These are phyloP conservation scores for Blumeriella jaapii DNA, from an alignment of 2,329 filamentous ascomycete species.

Conservation along the genomic window DNA sequence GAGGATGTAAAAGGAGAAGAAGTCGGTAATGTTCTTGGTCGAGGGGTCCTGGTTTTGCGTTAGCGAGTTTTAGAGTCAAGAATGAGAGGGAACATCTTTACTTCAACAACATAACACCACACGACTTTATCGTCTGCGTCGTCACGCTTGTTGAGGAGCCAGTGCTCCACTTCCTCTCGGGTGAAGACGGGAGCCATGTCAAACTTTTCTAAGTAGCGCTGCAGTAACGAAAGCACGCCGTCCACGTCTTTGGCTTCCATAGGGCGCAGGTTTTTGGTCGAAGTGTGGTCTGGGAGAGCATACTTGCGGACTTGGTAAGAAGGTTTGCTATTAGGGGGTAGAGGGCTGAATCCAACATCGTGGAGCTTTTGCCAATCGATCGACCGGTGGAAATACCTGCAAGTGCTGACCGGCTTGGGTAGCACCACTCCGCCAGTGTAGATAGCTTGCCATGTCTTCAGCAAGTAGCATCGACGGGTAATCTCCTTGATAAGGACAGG, in stretches of 20 bases:
- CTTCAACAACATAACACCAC: slow-evolving; percentile 87
- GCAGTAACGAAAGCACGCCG: slow-evolving; percentile 61
- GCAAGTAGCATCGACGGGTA: slow-evolving; percentile 78
- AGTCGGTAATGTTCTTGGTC: slow-evolving; percentile 80
- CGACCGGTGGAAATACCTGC: slow-evolving; percentile 88
- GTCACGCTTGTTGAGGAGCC: slow-evolving; percentile 64
- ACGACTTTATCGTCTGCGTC: slow-evolving; percentile 68
- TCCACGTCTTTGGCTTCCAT: slow-evolving; percentile 74
- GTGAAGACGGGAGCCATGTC: slow-evolving; percentile 76
- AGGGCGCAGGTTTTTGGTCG: slow-evolving; percentile 62
- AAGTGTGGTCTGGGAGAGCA: slow-evolving; percentile 62
- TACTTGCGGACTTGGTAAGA: slow-evolving; percentile 79
- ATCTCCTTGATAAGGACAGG: slow-evolving; percentile 97
- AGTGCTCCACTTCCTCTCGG: slow-evolving; percentile 74
- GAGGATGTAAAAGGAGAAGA: slow-evolving; percentile 92
- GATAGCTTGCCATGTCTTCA: slow-evolving; percentile 85
- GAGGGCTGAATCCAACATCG: slow-evolving; percentile 84
- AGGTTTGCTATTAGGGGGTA: slow-evolving; percentile 75
- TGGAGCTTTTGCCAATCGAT: slow-evolving; percentile 95
- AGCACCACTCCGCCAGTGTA: slow-evolving; percentile 90
- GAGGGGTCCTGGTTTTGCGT: slow-evolving; percentile 37
- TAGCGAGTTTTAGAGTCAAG: slow-evolving; percentile 1
- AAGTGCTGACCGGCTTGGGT: slow-evolving; percentile 84
- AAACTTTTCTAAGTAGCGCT: slow-evolving; percentile 67
- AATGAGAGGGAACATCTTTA: slow-evolving; percentile 25